These are phyloP conservation scores for Ophiostoma sp. DNA, from an alignment of 2,329 filamentous ascomycete genomes.

Conservation along the genomic window DNA sequence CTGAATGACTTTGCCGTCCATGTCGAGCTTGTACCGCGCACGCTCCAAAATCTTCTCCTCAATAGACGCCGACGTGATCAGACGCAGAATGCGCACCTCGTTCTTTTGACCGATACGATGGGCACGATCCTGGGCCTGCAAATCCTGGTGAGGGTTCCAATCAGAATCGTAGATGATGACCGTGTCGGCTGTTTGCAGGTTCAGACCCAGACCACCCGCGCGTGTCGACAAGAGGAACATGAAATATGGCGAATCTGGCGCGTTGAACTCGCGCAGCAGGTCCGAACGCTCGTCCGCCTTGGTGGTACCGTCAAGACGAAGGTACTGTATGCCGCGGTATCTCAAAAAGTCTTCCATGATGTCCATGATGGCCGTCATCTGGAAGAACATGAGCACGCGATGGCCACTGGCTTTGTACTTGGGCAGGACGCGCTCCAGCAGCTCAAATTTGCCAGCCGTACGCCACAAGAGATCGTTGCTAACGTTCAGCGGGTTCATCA, in stretches of 20 bases:
- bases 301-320: conserved; percentile 92
- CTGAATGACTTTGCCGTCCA: conserved; percentile 99
- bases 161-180: conserved; percentile 99
- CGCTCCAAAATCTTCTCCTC: conserved; percentile 98
- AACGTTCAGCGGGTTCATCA: conserved; percentile 81
- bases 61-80: conserved; percentile 95
- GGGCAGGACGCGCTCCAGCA: conserved; percentile 83
- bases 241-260: conserved; percentile 84
- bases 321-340: conserved; percentile 73
- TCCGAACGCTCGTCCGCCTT: conserved; percentile 97
- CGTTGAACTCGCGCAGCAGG: conserved; percentile 82
- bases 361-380: conserved; percentile 99
- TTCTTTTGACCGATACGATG: conserved; percentile 99
- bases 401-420: conserved; percentile 90
- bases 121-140: conserved; percentile 98
- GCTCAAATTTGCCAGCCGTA: conserved; percentile 93
- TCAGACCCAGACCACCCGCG: conserved; percentile 94
- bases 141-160: conserved; percentile 99
- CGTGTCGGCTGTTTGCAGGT: conserved; percentile 94
- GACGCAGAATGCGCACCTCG: conserved; percentile 88
- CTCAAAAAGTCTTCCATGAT: conserved; percentile 99
- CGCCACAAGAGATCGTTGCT: conserved; percentile 95
- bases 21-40: conserved; percentile 95
- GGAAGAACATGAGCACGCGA: conserved; percentile 99
- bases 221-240: conserved; percentile 98